Conservation (phyloP, 495 filamentous ascomycete genomes). For the Daldinia grandis region DNA sequence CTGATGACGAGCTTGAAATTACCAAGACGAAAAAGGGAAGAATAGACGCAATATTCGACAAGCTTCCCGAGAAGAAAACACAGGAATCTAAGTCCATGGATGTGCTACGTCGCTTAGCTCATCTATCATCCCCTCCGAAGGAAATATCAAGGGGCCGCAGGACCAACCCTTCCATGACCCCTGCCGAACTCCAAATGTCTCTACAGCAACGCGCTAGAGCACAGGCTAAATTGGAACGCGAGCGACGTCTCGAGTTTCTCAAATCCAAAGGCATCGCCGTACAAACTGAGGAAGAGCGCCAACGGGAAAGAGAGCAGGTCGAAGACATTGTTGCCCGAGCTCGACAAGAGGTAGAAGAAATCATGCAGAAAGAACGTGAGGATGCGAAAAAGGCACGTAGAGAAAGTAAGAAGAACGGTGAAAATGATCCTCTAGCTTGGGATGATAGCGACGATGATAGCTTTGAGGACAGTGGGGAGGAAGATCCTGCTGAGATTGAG, state of each 20-base stretch:
- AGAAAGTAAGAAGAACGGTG: conserved; percentile 56
- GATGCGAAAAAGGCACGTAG: conserved; percentile 69
- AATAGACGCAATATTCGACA: conserved; percentile 72
- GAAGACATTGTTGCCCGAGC: conserved; percentile 90
- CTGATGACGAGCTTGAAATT: conserved; percentile 53
- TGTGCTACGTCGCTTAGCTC: conserved; percentile 75
- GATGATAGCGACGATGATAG: conserved; percentile 72
- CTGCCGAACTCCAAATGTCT: conserved; percentile 71
- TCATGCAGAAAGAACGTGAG: conserved; percentile 78
- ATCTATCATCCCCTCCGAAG: conserved; percentile 71
- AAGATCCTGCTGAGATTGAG: conserved; percentile 58
- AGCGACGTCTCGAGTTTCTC: conserved; percentile 78
- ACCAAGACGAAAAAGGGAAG: conserved; percentile 46
- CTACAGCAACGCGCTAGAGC: conserved; percentile 74
- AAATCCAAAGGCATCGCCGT: conserved; percentile 80
- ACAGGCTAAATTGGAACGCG: conserved; percentile 82
- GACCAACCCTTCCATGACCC: conserved; percentile 65
- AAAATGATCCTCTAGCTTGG: conserved; percentile 62
- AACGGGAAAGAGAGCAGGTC: conserved; percentile 76
- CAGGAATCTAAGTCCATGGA: conserved; percentile 72
- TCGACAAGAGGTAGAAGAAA: conserved; percentile 77
- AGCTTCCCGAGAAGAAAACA: conserved; percentile 63
- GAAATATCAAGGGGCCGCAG: conserved; percentile 45
- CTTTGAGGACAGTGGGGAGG: conserved; percentile 59
- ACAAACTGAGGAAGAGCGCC: conserved; percentile 86